Evolutionary conservation across 1,284 basidiomycete species (phyloP).

Genomic region (Melanopsichium pennsylvanicum): DNA sequence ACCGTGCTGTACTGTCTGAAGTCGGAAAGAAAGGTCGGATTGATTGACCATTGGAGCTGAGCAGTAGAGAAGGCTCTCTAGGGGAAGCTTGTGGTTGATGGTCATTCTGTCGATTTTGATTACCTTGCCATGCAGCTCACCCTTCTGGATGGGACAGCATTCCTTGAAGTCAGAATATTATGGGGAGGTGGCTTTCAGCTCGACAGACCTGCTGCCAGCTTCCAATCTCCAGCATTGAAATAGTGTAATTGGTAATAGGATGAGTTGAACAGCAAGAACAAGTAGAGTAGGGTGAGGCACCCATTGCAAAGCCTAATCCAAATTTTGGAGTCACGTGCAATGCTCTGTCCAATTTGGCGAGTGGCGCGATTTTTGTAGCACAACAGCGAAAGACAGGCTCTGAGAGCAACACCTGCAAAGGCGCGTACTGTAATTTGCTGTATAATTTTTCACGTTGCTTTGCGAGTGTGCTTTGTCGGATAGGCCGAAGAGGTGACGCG

Average conservation of each 20-base stretch:
- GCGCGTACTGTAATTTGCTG: too few species aligned
- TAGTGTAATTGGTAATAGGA: too few species aligned
- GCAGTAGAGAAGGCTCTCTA: conserved; percentile 36
- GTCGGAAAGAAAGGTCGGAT: conserved; percentile 58
- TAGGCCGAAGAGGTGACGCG: conserved; percentile 13
- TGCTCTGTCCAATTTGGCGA: too few species aligned
- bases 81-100: conserved; percentile 23
- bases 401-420: conserved; percentile 33
- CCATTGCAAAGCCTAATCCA: conserved; percentile 1
- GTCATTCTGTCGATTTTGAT: conserved; percentile 4
- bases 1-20: conserved; percentile 50
- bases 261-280: conserved; percentile 1
- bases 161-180: too few species aligned
- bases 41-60: conserved; percentile 60
- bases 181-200: too few species aligned
- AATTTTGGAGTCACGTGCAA: conserved; percentile 29
- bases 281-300: not conserved
- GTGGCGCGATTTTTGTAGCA: conserved; percentile 10
- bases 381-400: conserved; percentile 1
- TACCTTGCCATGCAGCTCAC: not conserved
- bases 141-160: too few species aligned
- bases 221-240: too few species aligned
- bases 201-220: too few species aligned
- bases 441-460: too few species aligned
- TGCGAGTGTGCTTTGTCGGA: not conserved